phyloP scores from a whole-genome alignment of 2,329 filamentous ascomycete genomes.

The Monilinia polystroma region DNA sequence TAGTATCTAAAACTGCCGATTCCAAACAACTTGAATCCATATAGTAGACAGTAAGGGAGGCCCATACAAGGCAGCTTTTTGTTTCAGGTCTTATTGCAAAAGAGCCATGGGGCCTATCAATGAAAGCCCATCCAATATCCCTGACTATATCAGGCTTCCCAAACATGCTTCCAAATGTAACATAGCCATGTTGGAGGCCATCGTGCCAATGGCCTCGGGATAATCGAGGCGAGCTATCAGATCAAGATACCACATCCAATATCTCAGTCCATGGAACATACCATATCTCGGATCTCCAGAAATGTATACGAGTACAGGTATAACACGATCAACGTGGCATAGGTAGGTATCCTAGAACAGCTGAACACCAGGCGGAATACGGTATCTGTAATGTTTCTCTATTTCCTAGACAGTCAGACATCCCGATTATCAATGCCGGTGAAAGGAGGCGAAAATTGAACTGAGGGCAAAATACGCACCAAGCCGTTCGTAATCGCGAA shows the following conservation, averaged over 20 bases:
- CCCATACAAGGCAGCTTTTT: not conserved
- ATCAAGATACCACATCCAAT: constrained; percentile 9
- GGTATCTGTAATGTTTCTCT: constrained; percentile 11
- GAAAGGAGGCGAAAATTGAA: not conserved
- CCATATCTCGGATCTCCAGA: not conserved
- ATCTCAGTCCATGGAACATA: constrained; percentile 1
- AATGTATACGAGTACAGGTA: not conserved
- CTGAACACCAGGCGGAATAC: constrained; percentile 7
- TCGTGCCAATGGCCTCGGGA: constrained; percentile 2
- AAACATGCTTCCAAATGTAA: constrained; percentile 9
- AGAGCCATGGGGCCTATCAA: constrained; percentile 4
- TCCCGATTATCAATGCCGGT: not conserved
- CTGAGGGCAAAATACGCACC: constrained; percentile 15
- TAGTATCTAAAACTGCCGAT: constrained; percentile 4
- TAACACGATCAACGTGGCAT: constrained; percentile 19
- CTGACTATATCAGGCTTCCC: constrained; percentile 13
- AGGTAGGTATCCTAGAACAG: constrained; percentile 18
- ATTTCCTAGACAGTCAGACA: constrained; percentile 4
- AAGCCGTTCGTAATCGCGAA: constrained; percentile 17
- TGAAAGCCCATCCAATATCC: constrained; percentile 1
- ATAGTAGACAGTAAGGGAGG: too few relatives aligned
- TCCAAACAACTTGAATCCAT: not conserved
- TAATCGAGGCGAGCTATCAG: constrained; percentile 10
- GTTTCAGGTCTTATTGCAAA: constrained; percentile 9
- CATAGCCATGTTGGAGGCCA: constrained; percentile 1